Percentiles rank a stretch among this genome's conserved stretches.
phyloP scores from a whole-genome alignment of 768 basidiomycete species.

The Trametes maxima region DNA sequence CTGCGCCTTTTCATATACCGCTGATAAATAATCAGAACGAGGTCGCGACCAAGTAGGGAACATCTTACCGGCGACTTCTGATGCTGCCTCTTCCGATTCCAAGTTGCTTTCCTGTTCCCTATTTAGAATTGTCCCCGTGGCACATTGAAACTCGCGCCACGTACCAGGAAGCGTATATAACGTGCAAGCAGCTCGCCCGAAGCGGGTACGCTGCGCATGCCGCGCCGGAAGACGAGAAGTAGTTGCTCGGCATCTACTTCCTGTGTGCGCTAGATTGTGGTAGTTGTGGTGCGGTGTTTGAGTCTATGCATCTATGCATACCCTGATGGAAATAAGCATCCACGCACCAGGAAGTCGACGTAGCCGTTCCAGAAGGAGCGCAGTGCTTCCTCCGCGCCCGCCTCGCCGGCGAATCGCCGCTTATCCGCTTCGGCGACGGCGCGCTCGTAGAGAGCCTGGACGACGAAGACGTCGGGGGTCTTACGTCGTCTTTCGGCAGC shows the following conservation, averaged over 20 bases:
- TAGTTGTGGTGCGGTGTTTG: neutral
- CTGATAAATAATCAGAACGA: constrained; percentile 38
- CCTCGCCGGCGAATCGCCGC: constrained; percentile 54
- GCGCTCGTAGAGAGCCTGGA: constrained; percentile 69
- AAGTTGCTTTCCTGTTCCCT: constrained; percentile 44
- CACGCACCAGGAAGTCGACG: constrained; percentile 64
- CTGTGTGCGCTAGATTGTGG: constrained; percentile 45
- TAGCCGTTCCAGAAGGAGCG: constrained; percentile 75
- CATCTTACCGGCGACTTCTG: constrained; percentile 22
- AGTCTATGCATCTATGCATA: neutral
- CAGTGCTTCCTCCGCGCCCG: constrained; percentile 58
- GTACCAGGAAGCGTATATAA: constrained; percentile 72
- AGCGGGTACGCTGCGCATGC: constrained; percentile 70
- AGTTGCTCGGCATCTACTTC: constrained; percentile 47
- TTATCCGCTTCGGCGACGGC: constrained; percentile 74
- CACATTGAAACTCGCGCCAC: constrained; percentile 21
- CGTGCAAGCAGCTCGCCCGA: constrained; percentile 81
- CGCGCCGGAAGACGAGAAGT: constrained; percentile 51
- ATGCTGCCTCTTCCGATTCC: constrained; percentile 34
- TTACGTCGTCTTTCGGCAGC: constrained; percentile 62
- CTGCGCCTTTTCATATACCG: constrained; percentile 59
- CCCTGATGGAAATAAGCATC: neutral
- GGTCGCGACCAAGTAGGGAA: too few species aligned
- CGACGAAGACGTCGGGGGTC: constrained; percentile 57
- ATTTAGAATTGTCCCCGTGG: constrained; percentile 19